Evolutionary conservation across 495 filamentous ascomycete species (phyloP), one percentile per base, ranked within the genome.

Genomic region (Ramalina intermedia): DNA sequence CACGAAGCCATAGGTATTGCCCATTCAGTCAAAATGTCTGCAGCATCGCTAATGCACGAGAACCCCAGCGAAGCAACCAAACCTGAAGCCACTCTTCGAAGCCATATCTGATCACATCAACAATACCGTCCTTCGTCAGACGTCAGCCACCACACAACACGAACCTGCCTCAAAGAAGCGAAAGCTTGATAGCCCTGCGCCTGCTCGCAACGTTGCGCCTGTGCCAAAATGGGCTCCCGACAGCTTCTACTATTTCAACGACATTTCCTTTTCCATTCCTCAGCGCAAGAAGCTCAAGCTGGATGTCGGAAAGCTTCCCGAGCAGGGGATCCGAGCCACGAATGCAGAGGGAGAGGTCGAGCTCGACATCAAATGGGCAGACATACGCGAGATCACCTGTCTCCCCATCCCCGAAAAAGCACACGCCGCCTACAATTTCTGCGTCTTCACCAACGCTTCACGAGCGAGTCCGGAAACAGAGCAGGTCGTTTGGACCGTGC

Each of bases 361-460:
- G 48, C 79, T 83, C 55, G 79, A 74, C 0, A 70, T 90, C 37
- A 69, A 72, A 0, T 83, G 81, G 77, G 69, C 74, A 50, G 74
- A 80, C 51, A 83, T 98, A 87, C 86, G 84, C 52, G 82, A 90
- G 59, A 72, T 78, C 40, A 72, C 85, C 52, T 85, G 78, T 62
- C 79, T 98, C 37, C 88, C 89, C 2, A 84, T 94, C 0, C 91
- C 91, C 1, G 91, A 96, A 50, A 96, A 96, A 61, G 71, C 81
- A 12, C 82, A 87, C 56, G 79, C 82, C 43, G 87, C 94, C 60
- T 80, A 82, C 69, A 94, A 91, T 59, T 95, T 94, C 61, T 75
- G 90, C 58, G 66, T 98, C 51, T 80, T 96, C 50, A 87, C 90
- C 51, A 48, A 67, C 38, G 58, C 58, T 51, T 52, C 64, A 17